A percentile compares a stretch with the other conserved stretches of the same genome.
These are phyloP conservation scores for Exutisphaerella laricina DNA, from an alignment of 2,329 filamentous ascomycete genomes.

Conservation along the genomic window DNA sequence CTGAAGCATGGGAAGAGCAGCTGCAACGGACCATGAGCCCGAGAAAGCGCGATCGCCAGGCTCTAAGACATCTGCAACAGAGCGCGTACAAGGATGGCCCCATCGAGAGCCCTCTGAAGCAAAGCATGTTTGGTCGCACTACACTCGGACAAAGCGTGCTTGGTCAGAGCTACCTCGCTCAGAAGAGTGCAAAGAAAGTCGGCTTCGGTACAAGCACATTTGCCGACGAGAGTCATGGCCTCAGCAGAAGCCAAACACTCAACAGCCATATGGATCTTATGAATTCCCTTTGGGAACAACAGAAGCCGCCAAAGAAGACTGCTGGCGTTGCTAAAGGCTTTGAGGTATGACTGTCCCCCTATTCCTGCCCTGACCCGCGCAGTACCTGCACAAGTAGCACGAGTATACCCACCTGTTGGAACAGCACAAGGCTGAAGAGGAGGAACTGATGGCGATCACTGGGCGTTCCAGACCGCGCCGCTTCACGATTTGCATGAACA, in stretches of 20 bases:
- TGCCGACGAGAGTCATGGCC: conserved; percentile 9
- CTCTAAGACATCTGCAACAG: conserved; percentile 60
- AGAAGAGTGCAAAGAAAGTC: conserved; percentile 31
- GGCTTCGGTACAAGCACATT: conserved; percentile 19
- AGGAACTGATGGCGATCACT: conserved; percentile 16
- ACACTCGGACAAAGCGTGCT: conserved; percentile 36
- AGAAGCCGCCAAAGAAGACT: conserved; percentile 46
- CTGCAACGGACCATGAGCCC: conserved; percentile 91
- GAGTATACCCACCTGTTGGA: neutral
- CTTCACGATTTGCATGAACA: neutral
- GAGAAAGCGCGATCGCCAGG: conserved; percentile 79
- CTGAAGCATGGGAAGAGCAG: conserved; percentile 89
- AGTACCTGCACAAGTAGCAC: conserved; percentile 6
- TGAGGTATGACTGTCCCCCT: conserved; percentile 74
- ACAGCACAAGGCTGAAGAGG: conserved; percentile 22
- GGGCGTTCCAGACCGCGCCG: conserved; percentile 19
- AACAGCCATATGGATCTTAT: conserved; percentile 90
- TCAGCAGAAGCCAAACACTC: conserved; percentile 55
- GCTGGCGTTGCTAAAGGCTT: conserved; percentile 21
- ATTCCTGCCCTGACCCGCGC: conserved; percentile 1
- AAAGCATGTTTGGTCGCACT: conserved; percentile 33
- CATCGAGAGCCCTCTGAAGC: conserved; percentile 54
- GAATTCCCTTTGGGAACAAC: conserved; percentile 84
- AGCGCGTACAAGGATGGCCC: conserved; percentile 37
- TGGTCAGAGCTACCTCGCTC: conserved; percentile 29